Conservation (phyloP, 495 filamentous ascomycete genomes). For the Neurospora sp. region DNA sequence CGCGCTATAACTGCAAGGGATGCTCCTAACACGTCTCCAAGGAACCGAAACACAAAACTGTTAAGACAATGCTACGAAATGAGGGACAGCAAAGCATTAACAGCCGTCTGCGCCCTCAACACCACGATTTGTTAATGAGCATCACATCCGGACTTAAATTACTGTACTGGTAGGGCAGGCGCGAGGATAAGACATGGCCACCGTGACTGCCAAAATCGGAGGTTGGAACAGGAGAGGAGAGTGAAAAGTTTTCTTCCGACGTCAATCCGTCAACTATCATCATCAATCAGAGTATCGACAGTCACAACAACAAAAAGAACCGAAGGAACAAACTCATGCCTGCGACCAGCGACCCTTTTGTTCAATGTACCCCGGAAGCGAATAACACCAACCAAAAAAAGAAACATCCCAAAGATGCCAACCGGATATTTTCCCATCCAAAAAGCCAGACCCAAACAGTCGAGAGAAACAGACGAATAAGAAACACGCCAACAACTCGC, state of each 20-base stretch:
- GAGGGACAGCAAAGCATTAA: neutral
- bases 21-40: neutral
- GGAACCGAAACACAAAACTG: neutral
- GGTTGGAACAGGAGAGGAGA: neutral
- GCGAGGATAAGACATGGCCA: neutral
- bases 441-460: neutral
- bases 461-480: neutral
- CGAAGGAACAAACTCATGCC: neutral
- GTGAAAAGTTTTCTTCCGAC: neutral
- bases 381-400: neutral
- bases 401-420: neutral
- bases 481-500: neutral
- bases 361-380: neutral
- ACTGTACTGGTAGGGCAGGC: neutral
- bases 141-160: neutral
- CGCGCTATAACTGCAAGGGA: neutral
- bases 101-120: neutral
- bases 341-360: neutral
- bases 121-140: neutral
- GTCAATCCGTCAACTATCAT: neutral
- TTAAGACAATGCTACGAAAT: neutral
- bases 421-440: neutral
- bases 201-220: neutral
- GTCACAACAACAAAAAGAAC: neutral
- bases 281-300: neutral